Base-by-base conservation (phyloP, 768 basidiomycete species). In the Pleurotus djamor region DNA sequence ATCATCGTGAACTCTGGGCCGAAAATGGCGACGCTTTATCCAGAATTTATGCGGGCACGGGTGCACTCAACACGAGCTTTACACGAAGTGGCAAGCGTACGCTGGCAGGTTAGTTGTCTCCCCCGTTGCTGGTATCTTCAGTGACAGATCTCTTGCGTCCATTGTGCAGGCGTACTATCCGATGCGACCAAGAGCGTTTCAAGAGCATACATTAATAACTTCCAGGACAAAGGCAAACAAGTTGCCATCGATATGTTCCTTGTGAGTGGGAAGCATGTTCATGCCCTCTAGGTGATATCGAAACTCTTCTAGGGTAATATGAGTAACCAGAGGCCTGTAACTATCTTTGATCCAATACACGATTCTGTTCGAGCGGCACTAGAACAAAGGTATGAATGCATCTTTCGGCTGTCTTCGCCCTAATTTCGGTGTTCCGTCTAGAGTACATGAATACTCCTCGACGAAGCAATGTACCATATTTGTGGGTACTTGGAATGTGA, bases 121-220 rank as follows among this genome's bases (percentile, higher is more conserved):
- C 21, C 21, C 21, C 21, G 21, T 28, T 28, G 21, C 21, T 28
- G 21, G 21, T 28, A 28, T 28, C 21, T 28, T 28, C 21, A 28
- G 21, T 28, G 21, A 28, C 21, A 28, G 21, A 28, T 2, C 32
- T 60, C 35, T 58, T 9, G 50, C 44, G 36, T 13, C 36, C 43
- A 35, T 57, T 58, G 60, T 57, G 35, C 71, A 83, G 96, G 96
- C 49, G 84, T 98, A 44, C 73, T 99, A 21, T 95, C 94, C 4
- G 96, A 99, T 75, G 97, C 96, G 3, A 96, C 94, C 4, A 99
- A 99, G 72, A 96, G 92, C 66, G 91, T 94, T 35, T 94, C 92
- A 3, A 85, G 96, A 60, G 96, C 96, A 38, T 99, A 98, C 67
- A 96, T 98, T 67, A 97, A 96, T 67, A 98, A 98, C 69, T 97